Evolutionary conservation across 2,329 filamentous ascomycete genomes (phyloP), one percentile per base, ranked within the genome.

Genomic region (Botrytis squamosa): DNA sequence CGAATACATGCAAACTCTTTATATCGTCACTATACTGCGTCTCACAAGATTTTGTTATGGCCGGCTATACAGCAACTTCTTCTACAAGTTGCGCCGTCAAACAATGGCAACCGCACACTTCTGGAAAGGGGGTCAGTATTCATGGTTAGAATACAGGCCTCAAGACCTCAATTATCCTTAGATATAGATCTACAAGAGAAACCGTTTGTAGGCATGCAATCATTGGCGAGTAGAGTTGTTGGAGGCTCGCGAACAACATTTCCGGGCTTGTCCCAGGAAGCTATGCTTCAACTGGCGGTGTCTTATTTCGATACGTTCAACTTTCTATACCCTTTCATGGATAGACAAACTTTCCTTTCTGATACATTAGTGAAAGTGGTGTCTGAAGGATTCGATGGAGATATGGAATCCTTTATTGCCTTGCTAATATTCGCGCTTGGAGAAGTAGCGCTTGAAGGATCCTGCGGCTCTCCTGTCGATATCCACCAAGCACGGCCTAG

Each of bases 241-340:
- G 79, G 79, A 25, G 80, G 75, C 20, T 63, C 75, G 18, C 76
- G 80, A 69, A 73, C 74, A 52, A 80, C 75, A 1, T 81, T 81
- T 74, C 78, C 79, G 3, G 78, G 78, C 8, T 77, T 89, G 66
- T 84, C 83, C 20, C 84, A 84, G 79, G 86, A 88, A 9, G 82
- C 82, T 4, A 86, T 90, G 81, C 84, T 85, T 73, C 82, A 82
- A 38, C 82, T 88, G 55, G 84, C 84, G 73, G 86, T 86, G 67
- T 84, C 85, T 0, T 91, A 88, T 77, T 91, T 91, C 78, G 86
- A 88, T 76, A 86, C 85, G 2, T 88, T 88, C 81, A 90, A 90
- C 78, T 83, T 88, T 20, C 78, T 89, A 22, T 86, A 87, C 76
- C 89, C 89, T 0, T 84, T 91, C 55, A 82, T 91, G 78, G 88